Percentiles rank a stretch among this genome's conserved stretches.
Evolutionary conservation across 1,284 basidiomycete species (phyloP).

Genomic region (Pseudozyma sp.): DNA sequence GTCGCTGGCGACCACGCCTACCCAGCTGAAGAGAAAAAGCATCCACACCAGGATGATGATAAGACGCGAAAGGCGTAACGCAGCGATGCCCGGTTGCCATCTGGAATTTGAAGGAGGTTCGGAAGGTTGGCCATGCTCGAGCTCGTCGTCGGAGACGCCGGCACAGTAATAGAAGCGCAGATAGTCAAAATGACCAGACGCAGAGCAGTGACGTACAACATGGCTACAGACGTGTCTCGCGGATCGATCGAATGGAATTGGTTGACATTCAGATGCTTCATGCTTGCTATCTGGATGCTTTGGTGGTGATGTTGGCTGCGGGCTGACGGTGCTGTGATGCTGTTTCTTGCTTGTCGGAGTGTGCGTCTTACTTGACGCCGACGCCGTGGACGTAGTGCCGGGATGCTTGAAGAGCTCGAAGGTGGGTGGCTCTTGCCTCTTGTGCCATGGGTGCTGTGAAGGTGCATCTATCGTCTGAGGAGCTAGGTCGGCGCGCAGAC

Average conservation of each 20-base stretch:
- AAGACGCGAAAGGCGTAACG: constrained; percentile 37
- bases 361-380: constrained; percentile 5
- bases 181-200: constrained; percentile 57
- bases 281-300: constrained; percentile 16
- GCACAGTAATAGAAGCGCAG: constrained; percentile 64
- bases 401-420: constrained; percentile 13
- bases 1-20: constrained; percentile 65
- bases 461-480: constrained; percentile 3
- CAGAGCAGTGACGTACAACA: constrained; percentile 49
- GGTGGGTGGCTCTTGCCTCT: constrained; percentile 5
- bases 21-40: constrained; percentile 64
- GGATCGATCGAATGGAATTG: constrained; percentile 31
- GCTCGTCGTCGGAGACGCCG: constrained; percentile 17
- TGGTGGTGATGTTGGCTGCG: constrained; percentile 6
- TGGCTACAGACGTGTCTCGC: constrained; percentile 52
- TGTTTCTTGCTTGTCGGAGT: constrained; percentile 10
- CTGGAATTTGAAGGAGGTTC: constrained; percentile 15
- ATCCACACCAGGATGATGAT: constrained; percentile 52
- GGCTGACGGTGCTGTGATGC: constrained; percentile 9
- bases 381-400: background rate
- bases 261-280: constrained; percentile 29
- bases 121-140: constrained; percentile 25
- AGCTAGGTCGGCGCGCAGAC: constrained; percentile 22
- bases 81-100: constrained; percentile 31
- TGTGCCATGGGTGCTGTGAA: constrained; percentile 8